Evolutionary conservation across 441 rosid genomes (phyloP).

Genomic region (Flueggea neowawraea): DNA sequence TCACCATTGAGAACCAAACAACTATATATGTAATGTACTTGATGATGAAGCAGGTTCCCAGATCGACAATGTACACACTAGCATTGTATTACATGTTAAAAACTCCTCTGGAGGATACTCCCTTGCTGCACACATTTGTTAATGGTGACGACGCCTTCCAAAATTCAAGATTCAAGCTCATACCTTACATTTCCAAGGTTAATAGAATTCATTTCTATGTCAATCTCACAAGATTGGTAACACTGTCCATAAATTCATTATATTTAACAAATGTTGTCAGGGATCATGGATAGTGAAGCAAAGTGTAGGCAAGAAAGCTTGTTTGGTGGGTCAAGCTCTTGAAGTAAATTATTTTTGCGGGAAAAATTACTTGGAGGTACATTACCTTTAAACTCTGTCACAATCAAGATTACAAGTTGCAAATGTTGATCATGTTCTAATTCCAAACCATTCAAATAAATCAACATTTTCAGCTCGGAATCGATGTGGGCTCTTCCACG

Average conservation of each 20-base stretch:
- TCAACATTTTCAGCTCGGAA: conserved; percentile 38
- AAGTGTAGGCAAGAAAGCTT: conserved; percentile 89
- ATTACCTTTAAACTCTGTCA: not conserved
- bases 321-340: conserved; percentile 78
- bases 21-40: not conserved
- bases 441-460: not conserved
- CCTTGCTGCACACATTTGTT: conserved; percentile 70
- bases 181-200: conserved; percentile 90
- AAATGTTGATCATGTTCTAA: not conserved
- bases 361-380: conserved; percentile 82
- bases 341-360: conserved; percentile 65
- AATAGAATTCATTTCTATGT: conserved; percentile 1
- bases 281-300: conserved; percentile 99
- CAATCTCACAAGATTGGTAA: too few species aligned
- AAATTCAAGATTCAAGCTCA: conserved; percentile 91
- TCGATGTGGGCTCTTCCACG: conserved; percentile 93
- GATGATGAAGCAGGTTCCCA: conserved; percentile 59
- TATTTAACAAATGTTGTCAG: conserved; percentile 16
- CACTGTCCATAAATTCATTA: too few species aligned
- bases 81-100: conserved; percentile 74
- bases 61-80: conserved; percentile 51
- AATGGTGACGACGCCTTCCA: conserved; percentile 82
- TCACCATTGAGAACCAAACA: not conserved
- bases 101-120: conserved; percentile 71
- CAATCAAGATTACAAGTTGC: too few species aligned